Evolutionary conservation across 2,329 filamentous ascomycete genomes (phyloP), one percentile per base, ranked within the genome.

Genomic region (Fusarium euwallaceae): DNA sequence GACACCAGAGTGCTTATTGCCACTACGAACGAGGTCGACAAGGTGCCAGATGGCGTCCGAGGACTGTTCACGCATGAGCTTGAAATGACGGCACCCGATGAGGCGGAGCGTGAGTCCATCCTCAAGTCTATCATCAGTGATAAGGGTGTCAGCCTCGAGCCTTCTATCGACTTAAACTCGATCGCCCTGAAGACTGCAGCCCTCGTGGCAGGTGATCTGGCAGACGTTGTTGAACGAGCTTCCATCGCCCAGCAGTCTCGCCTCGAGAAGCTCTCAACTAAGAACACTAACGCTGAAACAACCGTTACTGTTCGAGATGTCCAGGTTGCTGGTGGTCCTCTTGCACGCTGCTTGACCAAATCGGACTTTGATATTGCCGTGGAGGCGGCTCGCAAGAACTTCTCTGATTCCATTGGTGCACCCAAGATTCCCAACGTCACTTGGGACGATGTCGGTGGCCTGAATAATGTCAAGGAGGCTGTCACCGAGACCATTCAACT

Each of bases 381-480:
- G 4, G 96, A 98, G 69, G 95, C 95, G 7, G 97, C 97, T 1
- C 92, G 97, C 64, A 98, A 98, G 88, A 98, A 98, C 83, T 99
- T 99, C 81, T 96, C 97, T 7, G 97, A 98, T 82, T 93, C 96
- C 0, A 99, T 99, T 74, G 97, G 97, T 27, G 97, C 97, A 6
- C 97, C 97, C 3, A 98, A 98, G 88, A 98, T 98, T 72, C 97
- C 96, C 8, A 98, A 98, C 73, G 97, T 99, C 8, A 93, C 93
- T 24, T 99, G 96, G 96, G 93, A 96, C 76, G 96, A 99, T 81
- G 96, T 99, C 22, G 96, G 96, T 82, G 96, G 97, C 60, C 88
- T 98, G 36, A 92, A 93, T 34, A 95, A 98, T 78, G 95, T 98
- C 82, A 98, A 98, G 86, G 95, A 98, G 76, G 95, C 96, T n/a